Evolutionary conservation across 2,329 filamentous ascomycete species (phyloP), one percentile per base, ranked within the genome.

Genomic region (Atkinsonella hypoxylon): DNA sequence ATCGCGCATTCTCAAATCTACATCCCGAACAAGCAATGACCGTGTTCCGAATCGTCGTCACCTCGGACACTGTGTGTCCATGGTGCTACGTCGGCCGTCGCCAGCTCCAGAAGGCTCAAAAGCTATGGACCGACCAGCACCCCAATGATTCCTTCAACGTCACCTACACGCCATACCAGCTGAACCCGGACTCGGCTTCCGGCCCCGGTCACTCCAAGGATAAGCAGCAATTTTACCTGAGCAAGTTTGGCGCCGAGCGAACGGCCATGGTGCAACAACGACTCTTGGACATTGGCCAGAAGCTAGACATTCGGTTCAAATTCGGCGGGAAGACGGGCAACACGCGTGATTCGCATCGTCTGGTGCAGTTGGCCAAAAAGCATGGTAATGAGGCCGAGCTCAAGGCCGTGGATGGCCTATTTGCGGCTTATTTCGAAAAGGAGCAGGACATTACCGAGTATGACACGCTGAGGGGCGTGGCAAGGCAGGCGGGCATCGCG

Each of bases 21-120:
- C n/a, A n/a, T n/a, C n/a, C n/a, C n/a, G n/a, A n/a, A n/a, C 6
- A 26, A 62, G 44, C 43, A 26, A 90, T 91, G 87, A 83, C 84
- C 31, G 57, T 57, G 32, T 70, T 75, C 56, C 62, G 61, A 11
- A 67, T 77, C 56, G 69, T 70, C 44, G 67, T 75, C 49, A 72
- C 74, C 52, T 67, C 73, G 31, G 75, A 78, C 63, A 72, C 71
- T 3, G 62, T 74, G 45, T 78, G 75, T 53, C 73, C 74, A 1
- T 76, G 72, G 65, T 76, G 73, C 62, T 77, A 75, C 59, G 64
- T 78, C 52, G 73, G 72, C 45, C 66, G 71, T 51, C 67, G 64
- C 51, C 67, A 70, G 51, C 68, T 78, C 49, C 66, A 73, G 50
- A 55, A 55, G n/a, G 75, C 75, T 41, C 73, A 76, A 50, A 61